Conservation (phyloP, 1,139 yeast genomes). For the Tardiomyces digboiensis region DNA sequence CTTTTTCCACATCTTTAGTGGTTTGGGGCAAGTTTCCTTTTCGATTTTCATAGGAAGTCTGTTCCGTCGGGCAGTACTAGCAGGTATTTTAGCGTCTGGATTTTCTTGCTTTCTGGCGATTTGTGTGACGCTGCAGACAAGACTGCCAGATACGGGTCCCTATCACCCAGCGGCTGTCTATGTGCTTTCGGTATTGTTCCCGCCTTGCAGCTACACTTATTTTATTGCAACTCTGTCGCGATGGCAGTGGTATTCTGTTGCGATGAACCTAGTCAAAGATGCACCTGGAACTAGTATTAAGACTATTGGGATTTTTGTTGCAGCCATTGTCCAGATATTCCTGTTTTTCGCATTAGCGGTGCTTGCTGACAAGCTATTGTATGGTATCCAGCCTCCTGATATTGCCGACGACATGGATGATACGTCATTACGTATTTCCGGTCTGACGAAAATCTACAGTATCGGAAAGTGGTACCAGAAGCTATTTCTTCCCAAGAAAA, state of each 20-base stretch:
- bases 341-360: conserved; percentile 19
- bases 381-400: conserved; percentile 14
- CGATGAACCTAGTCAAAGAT: conserved; percentile 17
- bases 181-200: conserved; percentile 25
- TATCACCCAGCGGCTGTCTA: conserved; percentile 19
- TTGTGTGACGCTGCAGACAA: conserved; percentile 19
- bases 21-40: conserved; percentile 24
- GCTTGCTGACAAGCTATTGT: conserved; percentile 16
- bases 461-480: conserved; percentile 5
- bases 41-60: conserved; percentile 24
- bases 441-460: conserved; percentile 18
- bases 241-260: conserved; percentile 15
- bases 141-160: conserved; percentile 12
- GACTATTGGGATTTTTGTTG: conserved; percentile 23
- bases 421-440: conserved; percentile 4
- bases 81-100: conserved; percentile 28
- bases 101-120: conserved; percentile 25
- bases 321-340: conserved; percentile 22
- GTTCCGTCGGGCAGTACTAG: conserved; percentile 24
- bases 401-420: conserved; percentile 12
- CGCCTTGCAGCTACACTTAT: conserved; percentile 27
- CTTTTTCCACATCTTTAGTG: conserved; percentile 26
- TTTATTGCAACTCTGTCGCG: conserved; percentile 22
- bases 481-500: neutral
- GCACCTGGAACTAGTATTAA: conserved; percentile 21